These are phyloP conservation scores for Lumnitzera littorea DNA, from an alignment of 345 rosid genomes.

Conservation along the genomic window DNA sequence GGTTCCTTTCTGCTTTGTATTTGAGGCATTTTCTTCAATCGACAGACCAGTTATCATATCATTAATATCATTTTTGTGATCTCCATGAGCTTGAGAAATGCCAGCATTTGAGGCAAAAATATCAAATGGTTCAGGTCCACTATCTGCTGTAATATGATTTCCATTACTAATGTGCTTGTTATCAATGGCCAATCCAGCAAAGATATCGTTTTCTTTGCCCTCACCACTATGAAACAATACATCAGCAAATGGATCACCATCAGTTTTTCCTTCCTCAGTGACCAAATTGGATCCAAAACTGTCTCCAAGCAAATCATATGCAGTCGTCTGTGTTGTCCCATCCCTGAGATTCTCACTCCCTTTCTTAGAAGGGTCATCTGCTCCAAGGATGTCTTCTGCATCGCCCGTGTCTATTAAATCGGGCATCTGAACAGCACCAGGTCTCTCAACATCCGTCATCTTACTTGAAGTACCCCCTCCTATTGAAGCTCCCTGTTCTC, in stretches of 20 bases:
- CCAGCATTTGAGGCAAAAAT: slow-evolving; percentile 49
- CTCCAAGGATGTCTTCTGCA: slow-evolving; percentile 34
- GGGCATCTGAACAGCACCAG: slow-evolving; percentile 43
- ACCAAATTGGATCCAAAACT: slow-evolving; percentile 26
- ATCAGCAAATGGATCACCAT: slow-evolving; percentile 79
- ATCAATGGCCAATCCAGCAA: slow-evolving; percentile 67
- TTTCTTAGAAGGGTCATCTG: slow-evolving; percentile 31
- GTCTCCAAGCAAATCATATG: slow-evolving; percentile 77
- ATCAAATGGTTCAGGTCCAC: slow-evolving; percentile 45
- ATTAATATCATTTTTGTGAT: slow-evolving; percentile 27
- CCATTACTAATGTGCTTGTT: slow-evolving; percentile 32
- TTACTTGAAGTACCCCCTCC: slow-evolving; percentile 26
- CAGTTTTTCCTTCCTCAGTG: slow-evolving; percentile 32
- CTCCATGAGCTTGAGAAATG: slow-evolving; percentile 29
- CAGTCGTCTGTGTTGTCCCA: slow-evolving; percentile 26
- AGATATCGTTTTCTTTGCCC: slow-evolving; percentile 52
- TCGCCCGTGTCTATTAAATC: slow-evolving; percentile 77
- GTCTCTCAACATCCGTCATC: slow-evolving; percentile 35
- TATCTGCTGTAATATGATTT: slow-evolving; percentile 25
- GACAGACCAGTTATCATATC: slow-evolving; percentile 65
- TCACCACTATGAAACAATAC: slow-evolving; percentile 64
- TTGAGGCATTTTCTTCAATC: slow-evolving; percentile 30
- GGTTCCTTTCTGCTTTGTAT: slow-evolving; percentile 31
- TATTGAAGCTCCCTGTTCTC: slow-evolving; percentile 33
- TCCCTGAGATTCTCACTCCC: slow-evolving; percentile 30